Base-by-base conservation (phyloP, 2,329 filamentous ascomycete species). In the Fusarium vanettenii region DNA sequence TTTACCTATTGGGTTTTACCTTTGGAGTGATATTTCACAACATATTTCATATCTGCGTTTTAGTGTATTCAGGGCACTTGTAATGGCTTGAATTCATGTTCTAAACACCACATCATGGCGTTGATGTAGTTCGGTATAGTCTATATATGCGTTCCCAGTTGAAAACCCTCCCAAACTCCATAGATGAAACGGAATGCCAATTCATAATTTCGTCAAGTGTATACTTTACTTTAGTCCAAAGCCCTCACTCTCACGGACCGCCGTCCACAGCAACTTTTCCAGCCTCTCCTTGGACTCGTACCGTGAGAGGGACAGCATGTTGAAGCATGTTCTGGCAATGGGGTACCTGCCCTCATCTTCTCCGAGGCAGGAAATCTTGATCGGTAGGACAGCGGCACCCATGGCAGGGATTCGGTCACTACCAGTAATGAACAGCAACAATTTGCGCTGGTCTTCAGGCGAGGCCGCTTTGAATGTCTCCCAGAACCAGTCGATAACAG, bases 371-470 rank as follows among this genome's bases (percentile, higher is more conserved):
- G 90, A 89, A 62, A 98, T 86, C 74, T 92, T 92, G 72, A 98
- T 94, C 9, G 92, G 89, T 62, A 98, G 86, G 74, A 92, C 95
- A 9, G 94, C 92, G 5, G 95, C 92, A 1, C 95, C 95, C 85
- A 94, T 95, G 6, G 95, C 95, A 1, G 95, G 95, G 65, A 98
- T 95, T 25, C 95, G 91, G 81, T 98, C 95, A 76, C 94, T 97
- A 13, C 95, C 95, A 1, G 95, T 98, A 75, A 98, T 93, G 80
- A 98, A 98, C 5, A 92, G 91, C 6, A 98, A 85, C 55, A 98
- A 86, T 81, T 92, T 93, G 35, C 95, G 89, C 82, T 98, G 95
- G 70, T 94, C 90, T 48, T 86, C 84, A 0, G 93, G 89, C 0
- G 86, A 84, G 0, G 94, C 92, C 37, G 86, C 85, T 73, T 90